Percentiles rank a stretch among this genome's conserved stretches.
Conservation (phyloP, 306 rosid species). For the Calophaca sinica region DNA sequence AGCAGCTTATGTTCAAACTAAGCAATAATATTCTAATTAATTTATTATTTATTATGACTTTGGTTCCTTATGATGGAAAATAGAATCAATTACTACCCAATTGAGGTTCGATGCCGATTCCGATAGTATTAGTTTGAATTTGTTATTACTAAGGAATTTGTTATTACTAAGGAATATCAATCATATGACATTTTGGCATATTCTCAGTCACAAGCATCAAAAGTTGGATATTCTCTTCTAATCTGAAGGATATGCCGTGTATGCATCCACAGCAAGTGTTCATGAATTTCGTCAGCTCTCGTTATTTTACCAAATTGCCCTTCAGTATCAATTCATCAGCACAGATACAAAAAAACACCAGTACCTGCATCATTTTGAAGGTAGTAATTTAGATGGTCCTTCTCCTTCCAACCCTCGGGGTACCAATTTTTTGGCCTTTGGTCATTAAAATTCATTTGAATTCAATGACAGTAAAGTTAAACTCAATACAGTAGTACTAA, state of each 20-base stretch:
- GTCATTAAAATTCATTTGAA: too few relatives aligned
- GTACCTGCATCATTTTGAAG: neutral
- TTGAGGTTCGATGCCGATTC: conserved; percentile 34
- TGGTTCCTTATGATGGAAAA: neutral
- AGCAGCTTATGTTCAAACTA: conserved; percentile 20
- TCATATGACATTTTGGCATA: conserved; percentile 59
- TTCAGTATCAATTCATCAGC: neutral
- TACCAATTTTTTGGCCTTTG: too few relatives aligned
- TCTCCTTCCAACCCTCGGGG: neutral
- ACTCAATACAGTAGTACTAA: too few relatives aligned
- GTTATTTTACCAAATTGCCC: conserved; percentile 43
- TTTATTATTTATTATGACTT: neutral
- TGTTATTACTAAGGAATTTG: conserved; percentile 38
- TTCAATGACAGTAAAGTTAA: too few relatives aligned
- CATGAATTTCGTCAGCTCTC: conserved; percentile 5
- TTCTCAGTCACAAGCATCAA: conserved; percentile 60
- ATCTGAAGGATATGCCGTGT: conserved; percentile 54
- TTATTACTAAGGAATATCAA: conserved; percentile 45
- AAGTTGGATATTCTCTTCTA: conserved; percentile 73
- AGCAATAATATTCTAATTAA: conserved; percentile 1
- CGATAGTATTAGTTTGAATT: conserved; percentile 16
- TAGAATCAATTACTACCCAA: conserved; percentile 26
- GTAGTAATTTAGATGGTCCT: neutral
- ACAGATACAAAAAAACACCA: neutral
- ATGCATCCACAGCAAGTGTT: neutral